These are phyloP conservation scores for Globisporangium nodosum DNA, from an alignment of 352 stramenopile genomes.

Conservation along the genomic window DNA sequence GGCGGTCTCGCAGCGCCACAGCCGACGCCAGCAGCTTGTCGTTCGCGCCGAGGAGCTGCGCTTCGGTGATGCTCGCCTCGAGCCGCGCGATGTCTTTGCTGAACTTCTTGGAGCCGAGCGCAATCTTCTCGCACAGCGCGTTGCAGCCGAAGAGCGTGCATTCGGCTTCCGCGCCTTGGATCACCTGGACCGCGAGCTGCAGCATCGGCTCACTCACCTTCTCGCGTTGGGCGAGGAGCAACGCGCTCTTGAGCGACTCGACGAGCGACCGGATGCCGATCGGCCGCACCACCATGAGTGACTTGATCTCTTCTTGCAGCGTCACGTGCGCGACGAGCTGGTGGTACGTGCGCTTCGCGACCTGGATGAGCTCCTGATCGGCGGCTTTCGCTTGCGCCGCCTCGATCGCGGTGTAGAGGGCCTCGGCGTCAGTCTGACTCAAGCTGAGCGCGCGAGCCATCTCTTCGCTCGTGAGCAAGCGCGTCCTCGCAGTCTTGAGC, in stretches of 20 bases:
- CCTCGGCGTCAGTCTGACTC: constrained; percentile 63
- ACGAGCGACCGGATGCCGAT: constrained; percentile 71
- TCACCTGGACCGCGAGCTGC: constrained; percentile 47
- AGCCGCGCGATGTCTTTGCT: constrained; percentile 53
- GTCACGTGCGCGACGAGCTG: constrained; percentile 64
- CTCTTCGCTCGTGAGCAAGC: constrained; percentile 27
- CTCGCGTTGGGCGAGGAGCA: constrained; percentile 43
- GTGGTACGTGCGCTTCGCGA: constrained; percentile 54
- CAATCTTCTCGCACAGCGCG: constrained; percentile 56
- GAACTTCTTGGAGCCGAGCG: constrained; percentile 45
- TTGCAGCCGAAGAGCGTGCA: constrained; percentile 78
- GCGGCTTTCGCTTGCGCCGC: constrained; percentile 55
- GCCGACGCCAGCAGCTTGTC: constrained; percentile 52
- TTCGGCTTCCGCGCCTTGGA: constrained; percentile 71
- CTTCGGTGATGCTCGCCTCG: constrained; percentile 54
- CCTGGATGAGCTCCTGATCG: constrained; percentile 43
- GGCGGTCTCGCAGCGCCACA: constrained; percentile 34
- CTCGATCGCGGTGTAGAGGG: constrained; percentile 71
- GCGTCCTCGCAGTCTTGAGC: constrained; percentile 2
- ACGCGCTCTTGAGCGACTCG: constrained; percentile 48
- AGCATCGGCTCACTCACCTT: constrained; percentile 50
- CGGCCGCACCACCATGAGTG: constrained; percentile 54
- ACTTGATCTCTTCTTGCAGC: constrained; percentile 77
- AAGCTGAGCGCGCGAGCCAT: constrained; percentile 46
- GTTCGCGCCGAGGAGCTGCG: constrained; percentile 37